These are phyloP conservation scores for Botrytis medusae DNA, from an alignment of 2,329 filamentous ascomycete genomes.

Conservation along the genomic window DNA sequence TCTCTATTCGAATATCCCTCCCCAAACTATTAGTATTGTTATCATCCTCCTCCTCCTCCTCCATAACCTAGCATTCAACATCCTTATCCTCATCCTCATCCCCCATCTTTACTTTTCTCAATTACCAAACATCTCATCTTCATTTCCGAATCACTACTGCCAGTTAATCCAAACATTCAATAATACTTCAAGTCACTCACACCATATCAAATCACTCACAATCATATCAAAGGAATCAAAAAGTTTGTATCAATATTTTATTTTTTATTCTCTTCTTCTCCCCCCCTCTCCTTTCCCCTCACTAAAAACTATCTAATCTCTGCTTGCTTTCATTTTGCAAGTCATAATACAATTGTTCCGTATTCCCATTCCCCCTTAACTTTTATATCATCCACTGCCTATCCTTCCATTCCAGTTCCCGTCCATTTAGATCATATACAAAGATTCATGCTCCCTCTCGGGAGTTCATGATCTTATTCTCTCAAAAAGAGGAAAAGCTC, in stretches of 20 bases:
- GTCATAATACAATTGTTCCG: conserved; percentile 4
- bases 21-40: neutral
- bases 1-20: too few relatives aligned
- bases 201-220: neutral
- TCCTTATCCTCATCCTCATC: neutral
- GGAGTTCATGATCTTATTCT: neutral
- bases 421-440: conserved; percentile 19
- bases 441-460: conserved; percentile 1
- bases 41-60: neutral
- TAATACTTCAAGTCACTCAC: neutral
- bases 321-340: neutral
- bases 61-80: neutral
- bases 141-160: too few relatives aligned
- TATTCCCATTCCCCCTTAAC: neutral
- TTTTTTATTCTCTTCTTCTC: conserved; percentile 1
- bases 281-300: neutral
- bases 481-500: conserved; percentile 5
- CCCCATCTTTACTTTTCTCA: neutral
- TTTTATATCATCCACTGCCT: conserved; percentile 14
- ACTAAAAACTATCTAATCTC: conserved; percentile 11
- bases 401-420: conserved; percentile 1
- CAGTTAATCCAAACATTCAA: too few relatives aligned
- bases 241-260: neutral
- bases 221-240: neutral
- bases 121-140: neutral